Evolutionary conservation across 179 eudicot genomes (phyloP).

Genomic region (Beta macrorhiza): DNA sequence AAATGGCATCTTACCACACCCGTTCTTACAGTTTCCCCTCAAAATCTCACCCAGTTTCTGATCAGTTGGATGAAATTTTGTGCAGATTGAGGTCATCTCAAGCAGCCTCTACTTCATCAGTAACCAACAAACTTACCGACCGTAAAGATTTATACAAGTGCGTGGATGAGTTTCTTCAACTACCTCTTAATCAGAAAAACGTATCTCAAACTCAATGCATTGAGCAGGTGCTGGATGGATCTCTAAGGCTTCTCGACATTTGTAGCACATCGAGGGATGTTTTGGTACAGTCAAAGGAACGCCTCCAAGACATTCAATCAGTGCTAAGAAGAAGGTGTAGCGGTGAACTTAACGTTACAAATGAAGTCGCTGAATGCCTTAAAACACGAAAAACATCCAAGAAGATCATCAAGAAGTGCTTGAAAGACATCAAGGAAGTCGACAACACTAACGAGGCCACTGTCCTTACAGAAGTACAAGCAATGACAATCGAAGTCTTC

Average conservation of each 20-base stretch:
- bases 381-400: conserved; percentile 28
- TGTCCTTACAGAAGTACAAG: conserved; percentile 27
- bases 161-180: conserved; percentile 33
- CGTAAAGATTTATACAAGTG: conserved; percentile 35
- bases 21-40: conserved; percentile 39
- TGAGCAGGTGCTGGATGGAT: conserved; percentile 34
- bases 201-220: conserved; percentile 17
- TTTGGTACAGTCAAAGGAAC: conserved; percentile 30
- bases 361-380: conserved; percentile 27
- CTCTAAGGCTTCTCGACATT: conserved; percentile 39
- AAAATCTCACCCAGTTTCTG: conserved; percentile 27
- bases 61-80: conserved; percentile 26
- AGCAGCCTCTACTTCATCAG: conserved; percentile 27
- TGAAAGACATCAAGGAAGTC: conserved; percentile 27
- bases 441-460: conserved; percentile 15
- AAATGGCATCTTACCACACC: conserved; percentile 24
- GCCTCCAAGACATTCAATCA: conserved; percentile 32
- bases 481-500: conserved; percentile 24
- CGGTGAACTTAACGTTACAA: conserved; percentile 29
- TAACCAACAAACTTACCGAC: conserved; percentile 18
- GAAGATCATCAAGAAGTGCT: conserved; percentile 32
- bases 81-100: conserved; percentile 31
- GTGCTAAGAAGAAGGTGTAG: conserved; percentile 33
- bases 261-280: conserved; percentile 35
- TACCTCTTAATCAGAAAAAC: conserved; percentile 34